A percentile compares a stretch with the other conserved stretches of the same genome.
Evolutionary conservation across 345 rosid genomes (phyloP).

Genomic region (thale cress (Arabidopsis thaliana)): TAIR10.1 NC_003070.9:24744001-24744500

Average conservation of each 20-base stretch:
- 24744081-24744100: conserved; percentile 36
- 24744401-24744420: conserved; percentile 29
- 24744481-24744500: background rate
- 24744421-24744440: conserved; percentile 18
- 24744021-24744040: conserved; percentile 43
- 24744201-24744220: conserved; percentile 45
- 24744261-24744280: conserved; percentile 41
- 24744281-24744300: conserved; percentile 42
- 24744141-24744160: background rate
- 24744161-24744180: conserved; percentile 37
- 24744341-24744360: conserved; percentile 27
- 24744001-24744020: conserved; percentile 49
- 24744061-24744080: conserved; percentile 27
- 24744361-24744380: conserved; percentile 2
- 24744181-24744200: conserved; percentile 39
- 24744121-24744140: conserved; percentile 14
- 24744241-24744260: conserved; percentile 46
- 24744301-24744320: conserved; percentile 31
- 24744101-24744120: conserved; percentile 9
- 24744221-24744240: conserved; percentile 42
- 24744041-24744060: conserved; percentile 40
- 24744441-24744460: conserved; percentile 27
- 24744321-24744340: conserved; percentile 35
- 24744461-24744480: background rate
- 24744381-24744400: conserved; percentile 15